Percentiles rank a stretch among this genome's conserved stretches.
Evolutionary conservation across 2,329 filamentous ascomycete species (phyloP).

Genomic region (Curvularia sp.): DNA sequence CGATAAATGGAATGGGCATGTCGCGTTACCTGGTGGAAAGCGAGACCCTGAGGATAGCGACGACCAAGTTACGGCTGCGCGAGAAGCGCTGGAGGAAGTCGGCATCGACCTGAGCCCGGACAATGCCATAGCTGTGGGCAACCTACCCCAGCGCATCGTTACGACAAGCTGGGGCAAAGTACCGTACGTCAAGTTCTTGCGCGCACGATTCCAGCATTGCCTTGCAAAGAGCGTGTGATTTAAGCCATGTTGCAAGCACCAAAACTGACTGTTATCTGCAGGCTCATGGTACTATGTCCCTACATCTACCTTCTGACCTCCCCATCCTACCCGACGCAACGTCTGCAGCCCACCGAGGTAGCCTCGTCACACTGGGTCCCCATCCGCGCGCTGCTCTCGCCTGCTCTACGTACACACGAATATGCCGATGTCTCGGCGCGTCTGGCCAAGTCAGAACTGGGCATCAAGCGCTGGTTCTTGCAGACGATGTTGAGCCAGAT

Average conservation of each 20-base stretch:
- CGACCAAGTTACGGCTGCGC: constrained; percentile 67
- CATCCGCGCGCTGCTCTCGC: constrained; percentile 66
- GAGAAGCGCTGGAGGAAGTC: constrained; percentile 72
- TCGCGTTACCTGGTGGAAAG: constrained; percentile 72
- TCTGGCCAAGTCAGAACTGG: constrained; percentile 63
- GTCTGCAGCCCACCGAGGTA: constrained; percentile 72
- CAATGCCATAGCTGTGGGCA: constrained; percentile 61
- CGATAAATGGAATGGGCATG: constrained; percentile 73
- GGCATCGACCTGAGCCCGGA: constrained; percentile 65
- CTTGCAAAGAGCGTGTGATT: background rate
- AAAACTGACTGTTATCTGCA: constrained; percentile 36
- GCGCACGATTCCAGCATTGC: background rate
- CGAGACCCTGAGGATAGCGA: constrained; percentile 69
- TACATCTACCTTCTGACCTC: constrained; percentile 70
- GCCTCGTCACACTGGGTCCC: constrained; percentile 75
- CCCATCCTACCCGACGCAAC: constrained; percentile 63
- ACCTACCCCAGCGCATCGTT: constrained; percentile 70
- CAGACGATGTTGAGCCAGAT: constrained; percentile 68
- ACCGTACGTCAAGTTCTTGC: constrained; percentile 56
- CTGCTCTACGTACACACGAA: constrained; percentile 66
- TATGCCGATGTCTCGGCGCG: constrained; percentile 70
- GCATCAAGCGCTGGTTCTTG: constrained; percentile 62
- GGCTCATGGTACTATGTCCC: constrained; percentile 73
- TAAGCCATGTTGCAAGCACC: background rate
- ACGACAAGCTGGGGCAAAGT: constrained; percentile 71